Evolutionary conservation across 2,329 filamentous ascomycete genomes (phyloP).

Genomic region (Calonectria leucothoes): DNA sequence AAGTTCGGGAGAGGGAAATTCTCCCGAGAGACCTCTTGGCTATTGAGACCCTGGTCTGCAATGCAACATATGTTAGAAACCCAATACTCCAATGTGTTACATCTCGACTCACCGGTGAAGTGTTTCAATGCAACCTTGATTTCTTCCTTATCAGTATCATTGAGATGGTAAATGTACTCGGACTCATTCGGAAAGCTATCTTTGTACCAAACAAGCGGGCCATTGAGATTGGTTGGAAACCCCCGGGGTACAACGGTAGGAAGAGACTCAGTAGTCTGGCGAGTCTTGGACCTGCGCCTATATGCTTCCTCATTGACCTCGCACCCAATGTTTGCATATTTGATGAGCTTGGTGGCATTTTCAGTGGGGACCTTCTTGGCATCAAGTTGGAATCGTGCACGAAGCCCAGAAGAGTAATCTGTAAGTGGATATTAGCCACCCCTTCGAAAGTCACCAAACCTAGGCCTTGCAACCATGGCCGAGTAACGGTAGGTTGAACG

Average conservation of each 20-base stretch:
- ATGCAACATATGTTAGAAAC: not conserved
- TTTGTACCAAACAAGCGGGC: slow-evolving; percentile 2
- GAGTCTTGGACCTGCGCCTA: not conserved
- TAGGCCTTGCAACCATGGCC: no score
- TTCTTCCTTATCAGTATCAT: slow-evolving; percentile 2
- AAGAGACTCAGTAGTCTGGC: not conserved
- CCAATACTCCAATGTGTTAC: not conserved
- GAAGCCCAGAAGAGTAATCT: not conserved
- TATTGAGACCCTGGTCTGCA: not conserved
- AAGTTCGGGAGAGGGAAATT: slow-evolving; percentile 66
- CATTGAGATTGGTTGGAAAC: not conserved
- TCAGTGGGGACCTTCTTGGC: not conserved
- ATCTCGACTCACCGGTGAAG: slow-evolving; percentile 2
- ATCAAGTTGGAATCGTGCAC: not conserved
- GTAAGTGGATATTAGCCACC: not conserved
- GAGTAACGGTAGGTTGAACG: no score
- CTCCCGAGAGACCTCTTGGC: slow-evolving; percentile 39
- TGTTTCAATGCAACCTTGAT: not conserved
- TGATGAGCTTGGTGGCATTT: not conserved
- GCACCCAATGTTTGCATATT: not conserved
- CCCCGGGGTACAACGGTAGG: not conserved
- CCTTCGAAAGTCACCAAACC: not conserved
- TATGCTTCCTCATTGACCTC: not conserved
- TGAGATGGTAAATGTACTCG: slow-evolving; percentile 4
- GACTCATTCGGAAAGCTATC: not conserved